A percentile compares a stretch with the other conserved stretches of the same genome.
Conservation (phyloP, 1,139 yeast species). For the Scheffersomyces parashehatae region DNA sequence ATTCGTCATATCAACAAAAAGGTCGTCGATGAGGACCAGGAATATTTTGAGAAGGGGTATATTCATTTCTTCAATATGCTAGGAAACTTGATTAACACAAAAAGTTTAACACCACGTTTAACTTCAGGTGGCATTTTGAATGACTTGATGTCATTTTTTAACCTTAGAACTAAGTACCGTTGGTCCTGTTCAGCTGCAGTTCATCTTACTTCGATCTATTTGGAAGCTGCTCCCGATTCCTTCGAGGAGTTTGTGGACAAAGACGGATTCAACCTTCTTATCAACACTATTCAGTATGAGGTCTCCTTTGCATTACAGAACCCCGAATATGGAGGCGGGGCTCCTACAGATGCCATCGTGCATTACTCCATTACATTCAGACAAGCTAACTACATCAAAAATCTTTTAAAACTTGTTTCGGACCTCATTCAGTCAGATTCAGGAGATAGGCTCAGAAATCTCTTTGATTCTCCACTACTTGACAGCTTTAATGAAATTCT, state of each 20-base stretch:
- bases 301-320: slow-evolving; percentile 62
- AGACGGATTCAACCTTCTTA: slow-evolving; percentile 65
- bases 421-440: slow-evolving; percentile 69
- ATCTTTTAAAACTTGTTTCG: slow-evolving; percentile 61
- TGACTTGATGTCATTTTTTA: slow-evolving; percentile 63
- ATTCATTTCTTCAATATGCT: slow-evolving; percentile 58
- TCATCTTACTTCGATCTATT: slow-evolving; percentile 58
- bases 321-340: slow-evolving; percentile 52
- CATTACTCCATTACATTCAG: slow-evolving; percentile 58
- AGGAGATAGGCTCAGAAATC: slow-evolving; percentile 81
- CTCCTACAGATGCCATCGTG: slow-evolving; percentile 55
- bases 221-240: slow-evolving; percentile 47
- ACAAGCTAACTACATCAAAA: slow-evolving; percentile 61
- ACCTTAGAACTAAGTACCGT: slow-evolving; percentile 50
- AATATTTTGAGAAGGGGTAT: slow-evolving; percentile 47
- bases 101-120: slow-evolving; percentile 46
- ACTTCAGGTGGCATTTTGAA: slow-evolving; percentile 71
- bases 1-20: slow-evolving; percentile 61
- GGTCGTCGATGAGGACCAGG: slow-evolving; percentile 35
- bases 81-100: slow-evolving; percentile 57
- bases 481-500: slow-evolving; percentile 61
- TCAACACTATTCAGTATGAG: slow-evolving; percentile 64
- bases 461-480: slow-evolving; percentile 81
- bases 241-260: slow-evolving; percentile 61
- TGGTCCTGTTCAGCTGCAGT: slow-evolving; percentile 67